Conservation (phyloP, 176 grass and related monocot genomes). For the Oryza glaberrima region DNA sequence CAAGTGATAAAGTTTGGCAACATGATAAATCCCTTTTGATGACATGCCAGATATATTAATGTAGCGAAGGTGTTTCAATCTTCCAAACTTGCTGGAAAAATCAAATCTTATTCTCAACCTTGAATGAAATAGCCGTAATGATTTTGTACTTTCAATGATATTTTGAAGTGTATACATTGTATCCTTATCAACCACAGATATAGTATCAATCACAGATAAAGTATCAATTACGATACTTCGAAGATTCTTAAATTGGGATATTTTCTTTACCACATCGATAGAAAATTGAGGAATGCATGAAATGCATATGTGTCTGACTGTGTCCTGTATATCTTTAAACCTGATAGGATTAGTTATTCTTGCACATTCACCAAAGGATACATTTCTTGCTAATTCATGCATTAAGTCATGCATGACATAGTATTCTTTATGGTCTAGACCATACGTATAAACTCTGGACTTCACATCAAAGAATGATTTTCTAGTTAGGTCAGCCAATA, state of each 20-base stretch:
- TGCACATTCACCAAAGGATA: too few species aligned
- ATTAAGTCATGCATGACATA: background rate
- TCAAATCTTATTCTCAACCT: rapidly evolving
- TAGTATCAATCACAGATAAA: too few species aligned
- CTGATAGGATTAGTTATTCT: too few species aligned
- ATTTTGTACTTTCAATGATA: background rate
- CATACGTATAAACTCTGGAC: background rate
- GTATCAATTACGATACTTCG: too few species aligned
- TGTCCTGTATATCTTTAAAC: too few species aligned
- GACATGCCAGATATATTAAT: background rate
- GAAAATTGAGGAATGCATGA: too few species aligned
- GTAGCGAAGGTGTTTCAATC: constrained; percentile 43
- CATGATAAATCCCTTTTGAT: rapidly evolving
- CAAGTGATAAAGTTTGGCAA: constrained; percentile 38
- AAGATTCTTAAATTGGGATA: too few species aligned
- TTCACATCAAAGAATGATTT: constrained; percentile 63
- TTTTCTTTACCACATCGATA: too few species aligned
- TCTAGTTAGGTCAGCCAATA: constrained; percentile 41
- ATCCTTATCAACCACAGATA: too few species aligned
- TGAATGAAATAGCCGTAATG: constrained; percentile 18
- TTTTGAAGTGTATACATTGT: too few species aligned
- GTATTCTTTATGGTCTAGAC: background rate
- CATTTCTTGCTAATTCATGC: too few species aligned
- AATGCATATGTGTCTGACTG: too few species aligned
- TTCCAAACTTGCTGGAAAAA: background rate